Evolutionary conservation across 768 basidiomycete genomes (phyloP).

Genomic region (Leccinum arenicola): DNA sequence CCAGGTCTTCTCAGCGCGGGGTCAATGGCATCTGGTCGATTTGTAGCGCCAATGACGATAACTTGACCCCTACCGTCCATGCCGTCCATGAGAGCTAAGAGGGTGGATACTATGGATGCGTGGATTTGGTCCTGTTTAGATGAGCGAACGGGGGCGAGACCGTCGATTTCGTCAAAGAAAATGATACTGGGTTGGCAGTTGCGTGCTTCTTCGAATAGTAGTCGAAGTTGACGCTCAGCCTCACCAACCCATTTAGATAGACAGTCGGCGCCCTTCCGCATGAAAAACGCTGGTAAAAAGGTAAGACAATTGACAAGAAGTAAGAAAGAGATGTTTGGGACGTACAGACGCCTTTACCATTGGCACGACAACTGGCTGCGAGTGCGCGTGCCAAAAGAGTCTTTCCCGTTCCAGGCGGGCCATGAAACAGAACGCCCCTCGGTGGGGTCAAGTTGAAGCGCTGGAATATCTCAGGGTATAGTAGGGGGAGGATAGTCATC

Average conservation of each 20-base stretch:
- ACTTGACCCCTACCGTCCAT: slow-evolving; percentile 99
- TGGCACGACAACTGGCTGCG: slow-evolving; percentile 85
- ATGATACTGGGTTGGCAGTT: slow-evolving; percentile 94
- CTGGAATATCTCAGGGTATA: slow-evolving; percentile 97
- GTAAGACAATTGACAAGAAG: neutral
- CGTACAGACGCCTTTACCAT: slow-evolving; percentile 86
- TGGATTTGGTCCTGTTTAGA: slow-evolving; percentile 99
- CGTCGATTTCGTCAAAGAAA: slow-evolving; percentile 99
- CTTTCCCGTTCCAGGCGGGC: slow-evolving; percentile 98
- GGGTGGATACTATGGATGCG: slow-evolving; percentile 93
- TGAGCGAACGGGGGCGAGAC: slow-evolving; percentile 96
- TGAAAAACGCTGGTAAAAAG: slow-evolving; percentile 82
- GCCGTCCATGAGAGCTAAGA: slow-evolving; percentile 97
- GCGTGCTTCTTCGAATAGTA: slow-evolving; percentile 94
- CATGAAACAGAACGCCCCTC: slow-evolving; percentile 94
- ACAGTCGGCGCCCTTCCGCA: slow-evolving; percentile 98
- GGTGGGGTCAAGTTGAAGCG: slow-evolving; percentile 93
- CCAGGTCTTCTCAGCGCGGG: slow-evolving; percentile 93
- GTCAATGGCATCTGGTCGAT: slow-evolving; percentile 96
- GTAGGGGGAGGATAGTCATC: slow-evolving; percentile 92
- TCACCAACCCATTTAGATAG: slow-evolving; percentile 99
- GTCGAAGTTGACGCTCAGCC: slow-evolving; percentile 91
- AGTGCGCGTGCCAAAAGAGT: slow-evolving; percentile 92
- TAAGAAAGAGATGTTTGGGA: slow-evolving; percentile 10
- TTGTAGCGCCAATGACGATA: slow-evolving; percentile 96